These are phyloP conservation scores for Ophiostoma sp. DNA, from an alignment of 2,329 filamentous ascomycete species.

Conservation along the genomic window DNA sequence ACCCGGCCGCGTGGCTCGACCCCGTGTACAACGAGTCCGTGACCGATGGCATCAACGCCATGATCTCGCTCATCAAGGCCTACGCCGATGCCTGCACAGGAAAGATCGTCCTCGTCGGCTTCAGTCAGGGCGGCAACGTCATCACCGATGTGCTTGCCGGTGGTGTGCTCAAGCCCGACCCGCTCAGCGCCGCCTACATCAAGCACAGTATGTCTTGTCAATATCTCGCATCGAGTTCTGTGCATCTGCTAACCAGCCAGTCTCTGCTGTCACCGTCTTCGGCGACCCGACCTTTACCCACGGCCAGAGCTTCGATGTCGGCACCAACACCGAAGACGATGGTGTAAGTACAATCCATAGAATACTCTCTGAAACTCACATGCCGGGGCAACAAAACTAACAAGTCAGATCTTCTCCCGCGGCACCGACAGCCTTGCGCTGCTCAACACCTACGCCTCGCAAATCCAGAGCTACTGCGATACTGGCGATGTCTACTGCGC, in stretches of 20 bases:
- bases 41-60: slow-evolving; percentile 17
- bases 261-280: slow-evolving; percentile 19
- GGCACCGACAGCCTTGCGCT: slow-evolving; percentile 21
- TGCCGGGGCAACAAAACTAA: background rate
- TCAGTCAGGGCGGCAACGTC: slow-evolving; percentile 20
- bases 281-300: slow-evolving; percentile 20
- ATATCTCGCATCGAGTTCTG: background rate
- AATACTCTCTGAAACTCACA: background rate
- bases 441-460: slow-evolving; percentile 27
- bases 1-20: slow-evolving; percentile 17
- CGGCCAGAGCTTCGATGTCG: slow-evolving; percentile 17
- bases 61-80: slow-evolving; percentile 14
- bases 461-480: slow-evolving; percentile 31
- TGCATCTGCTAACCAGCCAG: slow-evolving; percentile 8
- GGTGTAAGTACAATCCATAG: slow-evolving; percentile 5
- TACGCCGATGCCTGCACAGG: slow-evolving; percentile 17
- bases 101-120: slow-evolving; percentile 19
- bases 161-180: slow-evolving; percentile 19
- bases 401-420: slow-evolving; percentile 28
- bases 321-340: slow-evolving; percentile 17
- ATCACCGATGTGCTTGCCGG: slow-evolving; percentile 20
- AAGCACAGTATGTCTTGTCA: slow-evolving; percentile 7
- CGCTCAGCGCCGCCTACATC: slow-evolving; percentile 17
- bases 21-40: slow-evolving; percentile 19
- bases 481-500: slow-evolving; percentile 31